Evolutionary conservation across 2,329 filamentous ascomycete genomes (phyloP), one percentile per base, ranked within the genome.

Genomic region (Chalaropsis ovoidea): DNA sequence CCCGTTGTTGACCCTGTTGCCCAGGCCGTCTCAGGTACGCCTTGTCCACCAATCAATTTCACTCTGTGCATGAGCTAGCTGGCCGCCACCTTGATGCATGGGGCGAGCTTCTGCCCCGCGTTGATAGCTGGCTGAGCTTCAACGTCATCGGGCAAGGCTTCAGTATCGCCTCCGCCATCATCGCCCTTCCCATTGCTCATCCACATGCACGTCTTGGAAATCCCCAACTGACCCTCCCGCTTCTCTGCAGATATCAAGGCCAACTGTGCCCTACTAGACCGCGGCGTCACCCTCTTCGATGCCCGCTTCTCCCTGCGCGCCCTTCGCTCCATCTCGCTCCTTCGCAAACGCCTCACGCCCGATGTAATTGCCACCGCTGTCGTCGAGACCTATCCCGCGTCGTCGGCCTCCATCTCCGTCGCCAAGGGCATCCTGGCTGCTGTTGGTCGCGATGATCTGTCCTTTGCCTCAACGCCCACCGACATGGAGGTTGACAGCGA

Each of bases 291-390:
- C 70, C 85, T 95, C 72, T 99, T 97, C 76, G 94, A 99, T 77
- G 86, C 92, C 67, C 87, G 94, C 79, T 99, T 96, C 78, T 90
- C 93, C 66, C 87, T 99, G 69, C 86, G 94, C 74, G 94, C 94
- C 68, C 84, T 99, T 69, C 88, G 94, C 72, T 95, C 92, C 71
- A 95, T 97, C 78, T 96, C 94, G 49, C 92, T 91, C 65, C 86
- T 97, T 75, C 90, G 94, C 75, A 97, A 97, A 81, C 86, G 90
- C 70, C 82, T 96, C 70, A 89, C 87, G 15, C 83, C 89, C 67
- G 89, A 93, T 71, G 86, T 95, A 70, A 81, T 96, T 70, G 84
- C 86, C 62, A 86, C 89, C 75, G 87, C 88, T 72, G 88, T 96
- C 72, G 84, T 85, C 71, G 87, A 95, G 72, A 91, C 88, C 52